phyloP scores from a whole-genome alignment of 768 basidiomycete genomes.

The Leucosporidium scottii region DNA sequence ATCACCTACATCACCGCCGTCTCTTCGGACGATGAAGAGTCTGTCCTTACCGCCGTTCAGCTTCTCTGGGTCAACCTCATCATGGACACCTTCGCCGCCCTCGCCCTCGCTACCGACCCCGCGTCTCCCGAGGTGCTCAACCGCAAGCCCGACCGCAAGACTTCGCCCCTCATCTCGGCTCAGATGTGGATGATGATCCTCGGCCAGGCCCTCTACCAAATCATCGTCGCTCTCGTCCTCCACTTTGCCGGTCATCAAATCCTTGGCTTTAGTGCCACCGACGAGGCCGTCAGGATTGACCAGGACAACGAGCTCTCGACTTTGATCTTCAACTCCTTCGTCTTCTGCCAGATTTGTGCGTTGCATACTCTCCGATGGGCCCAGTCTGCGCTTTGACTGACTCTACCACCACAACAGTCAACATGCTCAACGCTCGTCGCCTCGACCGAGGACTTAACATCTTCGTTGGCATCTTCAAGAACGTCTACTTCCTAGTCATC shows the following conservation, averaged over 20 bases:
- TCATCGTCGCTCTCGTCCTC: conserved; percentile 71
- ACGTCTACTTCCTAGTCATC: conserved; percentile 76
- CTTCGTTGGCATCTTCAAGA: conserved; percentile 70
- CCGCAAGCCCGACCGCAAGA: conserved; percentile 83
- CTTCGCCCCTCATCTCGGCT: conserved; percentile 77
- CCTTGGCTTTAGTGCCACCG: conserved; percentile 46
- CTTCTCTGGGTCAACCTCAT: conserved; percentile 71
- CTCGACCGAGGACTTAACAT: conserved; percentile 81
- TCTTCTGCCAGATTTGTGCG: conserved; percentile 82
- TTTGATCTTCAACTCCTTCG: conserved; percentile 95
- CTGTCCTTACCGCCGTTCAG: conserved; percentile 92
- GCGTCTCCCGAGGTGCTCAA: conserved; percentile 71
- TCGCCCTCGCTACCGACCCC: conserved; percentile 94
- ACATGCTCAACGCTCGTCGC: conserved; percentile 77
- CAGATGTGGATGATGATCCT: conserved; percentile 93
- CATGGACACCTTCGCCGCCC: conserved; percentile 97
- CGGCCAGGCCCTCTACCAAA: conserved; percentile 82
- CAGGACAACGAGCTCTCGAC: conserved; percentile 47
- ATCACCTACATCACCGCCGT: conserved; percentile 89
- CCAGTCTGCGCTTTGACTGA: too few species aligned
- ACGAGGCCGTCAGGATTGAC: conserved; percentile 32
- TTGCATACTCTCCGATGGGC: too few species aligned
- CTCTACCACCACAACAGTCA: conserved; percentile 14
- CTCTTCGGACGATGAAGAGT: conserved; percentile 63
- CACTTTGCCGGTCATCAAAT: conserved; percentile 75